Conservation (phyloP, 1,284 basidiomycete genomes). For the Heterobasidion annosum region DNA sequence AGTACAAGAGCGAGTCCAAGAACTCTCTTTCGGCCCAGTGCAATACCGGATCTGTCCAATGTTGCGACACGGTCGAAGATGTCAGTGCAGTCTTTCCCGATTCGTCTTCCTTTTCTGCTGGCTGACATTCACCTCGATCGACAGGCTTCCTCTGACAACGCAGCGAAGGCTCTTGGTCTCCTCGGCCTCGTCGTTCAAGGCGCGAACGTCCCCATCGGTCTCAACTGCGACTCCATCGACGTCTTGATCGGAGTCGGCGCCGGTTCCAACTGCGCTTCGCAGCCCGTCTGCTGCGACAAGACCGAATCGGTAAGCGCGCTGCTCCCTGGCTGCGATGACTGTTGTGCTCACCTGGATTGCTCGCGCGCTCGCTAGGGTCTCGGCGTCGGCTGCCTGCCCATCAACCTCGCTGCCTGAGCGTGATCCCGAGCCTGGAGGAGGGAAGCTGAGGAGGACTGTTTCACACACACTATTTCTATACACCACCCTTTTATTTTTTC, state of each 20-base stretch:
- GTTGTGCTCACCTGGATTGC: not conserved
- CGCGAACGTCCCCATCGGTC: slow-evolving; percentile 14
- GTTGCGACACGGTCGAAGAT: not conserved
- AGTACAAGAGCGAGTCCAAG: not conserved
- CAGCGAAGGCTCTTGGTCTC: slow-evolving; percentile 9
- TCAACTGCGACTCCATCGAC: slow-evolving; percentile 16
- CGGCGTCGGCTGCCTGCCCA: not conserved
- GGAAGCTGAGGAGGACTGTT: not conserved
- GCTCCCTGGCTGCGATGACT: not conserved
- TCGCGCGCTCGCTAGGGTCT: not conserved
- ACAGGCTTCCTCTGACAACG: not conserved
- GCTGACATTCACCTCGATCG: not conserved
- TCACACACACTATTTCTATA: not conserved
- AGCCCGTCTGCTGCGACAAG: slow-evolving; percentile 21
- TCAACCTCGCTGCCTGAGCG: not conserved
- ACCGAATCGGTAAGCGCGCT: slow-evolving; percentile 14
- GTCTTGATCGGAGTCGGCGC: slow-evolving; percentile 10
- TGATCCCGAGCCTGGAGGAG: not conserved
- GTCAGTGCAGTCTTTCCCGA: not conserved
- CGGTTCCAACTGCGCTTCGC: slow-evolving; percentile 10
- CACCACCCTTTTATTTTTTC: not conserved
- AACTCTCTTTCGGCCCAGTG: not conserved
- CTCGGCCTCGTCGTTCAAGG: slow-evolving; percentile 15
- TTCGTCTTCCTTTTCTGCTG: not conserved
- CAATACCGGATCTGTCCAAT: not conserved